Evolutionary conservation across 1,284 basidiomycete species (phyloP), one percentile per base, ranked within the genome.

Genomic region (Rhodotorula sp.): DNA sequence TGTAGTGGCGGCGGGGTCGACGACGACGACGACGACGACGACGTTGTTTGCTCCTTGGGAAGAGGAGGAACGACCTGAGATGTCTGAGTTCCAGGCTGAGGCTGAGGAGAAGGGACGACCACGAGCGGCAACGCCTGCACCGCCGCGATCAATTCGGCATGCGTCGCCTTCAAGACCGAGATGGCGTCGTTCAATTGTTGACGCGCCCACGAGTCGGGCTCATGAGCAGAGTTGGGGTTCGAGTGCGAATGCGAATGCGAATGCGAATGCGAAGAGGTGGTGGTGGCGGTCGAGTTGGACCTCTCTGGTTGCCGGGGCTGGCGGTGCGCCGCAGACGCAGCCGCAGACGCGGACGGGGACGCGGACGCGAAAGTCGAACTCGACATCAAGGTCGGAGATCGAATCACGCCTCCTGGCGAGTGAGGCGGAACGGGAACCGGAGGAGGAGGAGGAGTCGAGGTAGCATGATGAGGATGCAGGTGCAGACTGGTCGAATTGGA

Each of bases 401-500:
- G 19, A 15, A 43, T 8, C 60, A 34, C 34, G 34, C 34, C 34
- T 34, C 34, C 34, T 8, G 34, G 34, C 8, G 34, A 34, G 5
- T 34, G 34, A 34, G 34, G 34, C 34, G 58, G 10, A 18, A 49
- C 62, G 0, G 52, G n/a, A 5, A 61, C 43, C 45, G 4, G 64
- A 47, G 54, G 60, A 70, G 2, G 69, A 48, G 14, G 60, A 60
- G 38, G 62, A 15, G 38, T 60, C 2, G 52, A 14, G 28, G 57
- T n/a, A 23, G 52, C 49, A 16, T 21, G 21, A 12, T 52, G 54
- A 21, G n/a, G n/a, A 26, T 26, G 54, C 5, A 28, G 55, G 10
- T 56, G 56, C 18, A 50, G 64, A 15, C 48, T 54, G 10, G 66
- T 64, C 43, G 62, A 65, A 55, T 71, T 68, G 0, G 70, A 71